Evolutionary conservation across 768 basidiomycete species (phyloP).

Genomic region (Cyclocybe cylindracea): DNA sequence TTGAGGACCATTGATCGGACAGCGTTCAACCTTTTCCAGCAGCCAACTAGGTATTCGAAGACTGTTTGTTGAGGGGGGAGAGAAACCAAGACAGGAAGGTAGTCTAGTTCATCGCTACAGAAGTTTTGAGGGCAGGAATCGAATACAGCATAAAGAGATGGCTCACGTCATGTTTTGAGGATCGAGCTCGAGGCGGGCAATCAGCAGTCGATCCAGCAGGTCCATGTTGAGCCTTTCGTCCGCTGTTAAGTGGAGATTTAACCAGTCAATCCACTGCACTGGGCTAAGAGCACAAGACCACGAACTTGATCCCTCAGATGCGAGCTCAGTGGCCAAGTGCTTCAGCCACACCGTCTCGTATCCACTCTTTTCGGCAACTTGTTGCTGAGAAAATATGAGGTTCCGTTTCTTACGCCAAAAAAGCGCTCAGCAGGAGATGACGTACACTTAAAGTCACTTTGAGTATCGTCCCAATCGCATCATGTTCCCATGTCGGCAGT

Average conservation of each 20-base stretch:
- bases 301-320: conserved; percentile 56
- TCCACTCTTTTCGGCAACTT: conserved; percentile 56
- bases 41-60: conserved; percentile 87
- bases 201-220: conserved; percentile 76
- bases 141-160: background rate
- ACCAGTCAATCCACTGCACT: conserved; percentile 5
- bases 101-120: conserved; percentile 72
- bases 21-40: conserved; percentile 86
- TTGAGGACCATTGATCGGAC: conserved; percentile 56
- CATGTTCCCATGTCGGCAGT: conserved; percentile 71
- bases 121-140: conserved; percentile 6
- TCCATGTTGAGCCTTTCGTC: conserved; percentile 52
- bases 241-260: conserved; percentile 19
- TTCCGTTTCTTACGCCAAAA: background rate
- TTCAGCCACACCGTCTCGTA: conserved; percentile 87
- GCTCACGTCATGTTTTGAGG: conserved; percentile 71
- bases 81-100: conserved; percentile 70
- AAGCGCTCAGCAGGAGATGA: conserved; percentile 10
- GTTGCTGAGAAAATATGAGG: conserved; percentile 40
- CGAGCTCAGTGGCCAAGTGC: conserved; percentile 65
- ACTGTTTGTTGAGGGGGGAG: conserved; percentile 77
- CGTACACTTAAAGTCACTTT: conserved; percentile 80
- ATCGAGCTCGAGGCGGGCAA: conserved; percentile 82
- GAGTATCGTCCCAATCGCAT: conserved; percentile 66
- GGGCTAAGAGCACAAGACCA: conserved; percentile 7